Evolutionary conservation across 768 basidiomycete species (phyloP).

Genomic region (Pleurotus tuber-regium): DNA sequence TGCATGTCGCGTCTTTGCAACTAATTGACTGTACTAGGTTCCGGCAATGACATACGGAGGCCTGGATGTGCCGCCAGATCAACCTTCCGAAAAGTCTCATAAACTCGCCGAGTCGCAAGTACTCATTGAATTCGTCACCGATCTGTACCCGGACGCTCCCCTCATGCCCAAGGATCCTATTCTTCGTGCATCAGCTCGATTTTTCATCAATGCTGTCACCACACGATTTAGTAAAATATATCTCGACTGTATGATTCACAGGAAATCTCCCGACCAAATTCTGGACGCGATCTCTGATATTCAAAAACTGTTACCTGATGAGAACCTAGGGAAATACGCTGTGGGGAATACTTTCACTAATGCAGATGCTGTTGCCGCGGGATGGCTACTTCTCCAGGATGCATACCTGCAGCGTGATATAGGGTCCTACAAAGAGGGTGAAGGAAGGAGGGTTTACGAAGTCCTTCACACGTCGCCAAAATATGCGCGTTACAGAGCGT

Average conservation of each 20-base stretch:
- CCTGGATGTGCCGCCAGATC: neutral
- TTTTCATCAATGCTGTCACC: neutral
- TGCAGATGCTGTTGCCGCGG: neutral
- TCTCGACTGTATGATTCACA: neutral
- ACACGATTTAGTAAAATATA: neutral
- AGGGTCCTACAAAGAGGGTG: neutral
- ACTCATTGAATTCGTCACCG: neutral
- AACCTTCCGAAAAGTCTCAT: neutral
- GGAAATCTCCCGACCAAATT: neutral
- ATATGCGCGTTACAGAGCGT: neutral
- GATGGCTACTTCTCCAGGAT: neutral
- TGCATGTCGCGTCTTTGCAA: too few species aligned
- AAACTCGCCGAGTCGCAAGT: neutral
- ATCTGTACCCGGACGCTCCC: neutral
- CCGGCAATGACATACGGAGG: neutral
- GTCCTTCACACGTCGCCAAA: neutral
- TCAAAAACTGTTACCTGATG: neutral
- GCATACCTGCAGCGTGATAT: neutral
- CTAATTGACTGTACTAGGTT: too few species aligned
- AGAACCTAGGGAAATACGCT: neutral
- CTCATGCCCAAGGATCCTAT: neutral
- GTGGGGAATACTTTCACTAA: neutral
- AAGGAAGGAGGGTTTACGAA: neutral
- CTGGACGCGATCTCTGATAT: neutral
- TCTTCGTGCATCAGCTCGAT: neutral